These are phyloP conservation scores for Pinus tabuliformis DNA, from an alignment of 75 land plant genomes.

Conservation along the genomic window DNA sequence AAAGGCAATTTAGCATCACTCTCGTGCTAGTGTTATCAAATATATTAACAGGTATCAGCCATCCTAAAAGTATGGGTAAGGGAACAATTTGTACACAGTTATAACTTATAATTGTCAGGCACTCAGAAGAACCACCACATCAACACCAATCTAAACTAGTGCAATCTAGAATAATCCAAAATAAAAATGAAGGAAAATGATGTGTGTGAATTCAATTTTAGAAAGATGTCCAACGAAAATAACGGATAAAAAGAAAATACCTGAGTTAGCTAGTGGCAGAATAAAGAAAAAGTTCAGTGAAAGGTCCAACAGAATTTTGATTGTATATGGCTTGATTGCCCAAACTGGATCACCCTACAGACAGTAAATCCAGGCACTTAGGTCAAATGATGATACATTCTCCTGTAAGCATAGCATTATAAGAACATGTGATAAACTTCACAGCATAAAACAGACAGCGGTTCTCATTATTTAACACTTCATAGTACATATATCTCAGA, in stretches of 20 bases:
- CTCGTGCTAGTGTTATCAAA: background rate
- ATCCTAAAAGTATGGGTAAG: background rate
- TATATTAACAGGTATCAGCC: background rate
- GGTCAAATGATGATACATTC: background rate
- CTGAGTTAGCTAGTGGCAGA: slow-evolving; percentile 60
- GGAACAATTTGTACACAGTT: background rate
- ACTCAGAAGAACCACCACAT: background rate
- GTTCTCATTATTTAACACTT: background rate
- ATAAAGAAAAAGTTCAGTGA: slow-evolving; percentile 93
- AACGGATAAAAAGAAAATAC: slow-evolving; percentile 25
- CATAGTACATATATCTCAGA: background rate
- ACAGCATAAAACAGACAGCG: background rate
- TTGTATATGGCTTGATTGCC: slow-evolving; percentile 80
- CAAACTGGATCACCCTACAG: slow-evolving; percentile 97
- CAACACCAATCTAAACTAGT: background rate
- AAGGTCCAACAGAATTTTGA: slow-evolving; percentile 66
- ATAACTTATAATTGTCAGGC: background rate
- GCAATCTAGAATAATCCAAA: background rate
- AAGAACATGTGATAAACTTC: background rate
- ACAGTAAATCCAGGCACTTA: background rate
- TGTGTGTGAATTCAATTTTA: background rate
- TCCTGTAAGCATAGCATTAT: background rate
- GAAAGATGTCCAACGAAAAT: background rate
- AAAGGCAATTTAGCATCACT: background rate
- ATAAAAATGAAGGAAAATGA: background rate